Evolutionary conservation across 1,284 basidiomycete species (phyloP).

Genomic region (Ustanciosporium gigantosporum): DNA sequence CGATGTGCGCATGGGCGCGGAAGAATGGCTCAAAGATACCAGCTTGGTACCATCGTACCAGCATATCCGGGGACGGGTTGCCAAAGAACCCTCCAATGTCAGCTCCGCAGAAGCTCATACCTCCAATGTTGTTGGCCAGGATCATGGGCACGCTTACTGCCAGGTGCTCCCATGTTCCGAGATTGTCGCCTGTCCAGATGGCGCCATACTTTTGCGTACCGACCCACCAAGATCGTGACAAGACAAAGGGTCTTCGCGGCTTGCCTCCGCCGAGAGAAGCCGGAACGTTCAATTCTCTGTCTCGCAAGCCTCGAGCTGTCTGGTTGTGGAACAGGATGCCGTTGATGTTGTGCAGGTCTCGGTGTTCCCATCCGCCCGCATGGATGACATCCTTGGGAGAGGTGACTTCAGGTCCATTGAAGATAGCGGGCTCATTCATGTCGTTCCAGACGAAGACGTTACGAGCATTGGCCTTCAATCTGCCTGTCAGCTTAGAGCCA

Average conservation of each 20-base stretch:
- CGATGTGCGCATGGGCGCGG: slow-evolving; percentile 96
- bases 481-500: slow-evolving; percentile 23
- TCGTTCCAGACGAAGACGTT: slow-evolving; percentile 95
- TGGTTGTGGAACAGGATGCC: slow-evolving; percentile 68
- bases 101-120: slow-evolving; percentile 89
- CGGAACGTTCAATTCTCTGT: slow-evolving; percentile 69
- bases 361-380: slow-evolving; percentile 92
- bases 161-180: slow-evolving; percentile 97
- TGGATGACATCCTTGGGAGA: slow-evolving; percentile 94
- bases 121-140: slow-evolving; percentile 84
- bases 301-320: slow-evolving; percentile 79
- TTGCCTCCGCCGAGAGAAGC: slow-evolving; percentile 67
- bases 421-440: slow-evolving; percentile 99
- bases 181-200: slow-evolving; percentile 98
- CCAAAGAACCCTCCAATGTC: slow-evolving; percentile 99
- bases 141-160: slow-evolving; percentile 92
- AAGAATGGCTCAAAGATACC: slow-evolving; percentile 96
- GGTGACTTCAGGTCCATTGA: slow-evolving; percentile 97
- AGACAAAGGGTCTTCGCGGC: slow-evolving; percentile 75
- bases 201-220: slow-evolving; percentile 94
- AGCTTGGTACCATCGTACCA: slow-evolving; percentile 95
- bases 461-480: slow-evolving; percentile 55
- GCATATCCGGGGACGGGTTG: slow-evolving; percentile 89
- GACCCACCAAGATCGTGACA: slow-evolving; percentile 91
- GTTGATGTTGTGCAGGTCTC: slow-evolving; percentile 92